Percentiles rank a stretch among this genome's conserved stretches.
phyloP scores from a whole-genome alignment of 345 rosid species.

The Salix exigua region DNA sequence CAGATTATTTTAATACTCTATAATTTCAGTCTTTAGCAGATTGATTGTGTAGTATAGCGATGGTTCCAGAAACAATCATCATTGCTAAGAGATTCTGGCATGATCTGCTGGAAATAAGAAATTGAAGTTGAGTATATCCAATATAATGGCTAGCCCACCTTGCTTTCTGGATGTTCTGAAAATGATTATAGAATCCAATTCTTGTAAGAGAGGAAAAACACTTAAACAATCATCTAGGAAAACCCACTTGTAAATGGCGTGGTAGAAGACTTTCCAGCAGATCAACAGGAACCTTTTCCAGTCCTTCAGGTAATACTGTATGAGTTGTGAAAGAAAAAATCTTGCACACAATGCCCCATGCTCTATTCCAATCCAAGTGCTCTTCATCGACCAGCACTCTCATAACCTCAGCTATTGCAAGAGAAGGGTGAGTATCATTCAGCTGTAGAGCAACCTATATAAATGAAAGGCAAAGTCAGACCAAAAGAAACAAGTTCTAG shows the following conservation, averaged over 20 bases:
- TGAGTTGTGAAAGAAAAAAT: constrained; percentile 47
- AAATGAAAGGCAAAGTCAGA: not conserved
- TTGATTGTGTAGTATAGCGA: too few relatives aligned
- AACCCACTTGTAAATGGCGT: constrained; percentile 45
- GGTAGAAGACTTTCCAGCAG: constrained; percentile 43
- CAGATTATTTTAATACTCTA: too few relatives aligned
- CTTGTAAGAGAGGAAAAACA: not conserved
- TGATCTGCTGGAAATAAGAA: too few relatives aligned
- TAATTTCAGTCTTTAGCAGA: too few relatives aligned
- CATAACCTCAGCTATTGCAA: constrained; percentile 42
- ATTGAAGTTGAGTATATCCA: too few relatives aligned
- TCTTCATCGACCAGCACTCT: constrained; percentile 49
- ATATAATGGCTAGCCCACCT: too few relatives aligned
- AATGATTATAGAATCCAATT: not conserved
- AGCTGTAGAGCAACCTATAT: constrained; percentile 46
- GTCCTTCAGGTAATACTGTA: constrained; percentile 35
- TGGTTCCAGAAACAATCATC: too few relatives aligned
- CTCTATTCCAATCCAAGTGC: constrained; percentile 35
- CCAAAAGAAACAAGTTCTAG: not conserved
- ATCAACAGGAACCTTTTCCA: constrained; percentile 50
- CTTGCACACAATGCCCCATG: constrained; percentile 38
- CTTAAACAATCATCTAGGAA: not conserved
- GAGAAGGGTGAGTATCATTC: constrained; percentile 52
- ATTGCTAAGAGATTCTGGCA: too few relatives aligned
- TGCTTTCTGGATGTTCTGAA: not conserved